Conservation (phyloP, 306 rosid genomes). For the Pyrus communis region DNA sequence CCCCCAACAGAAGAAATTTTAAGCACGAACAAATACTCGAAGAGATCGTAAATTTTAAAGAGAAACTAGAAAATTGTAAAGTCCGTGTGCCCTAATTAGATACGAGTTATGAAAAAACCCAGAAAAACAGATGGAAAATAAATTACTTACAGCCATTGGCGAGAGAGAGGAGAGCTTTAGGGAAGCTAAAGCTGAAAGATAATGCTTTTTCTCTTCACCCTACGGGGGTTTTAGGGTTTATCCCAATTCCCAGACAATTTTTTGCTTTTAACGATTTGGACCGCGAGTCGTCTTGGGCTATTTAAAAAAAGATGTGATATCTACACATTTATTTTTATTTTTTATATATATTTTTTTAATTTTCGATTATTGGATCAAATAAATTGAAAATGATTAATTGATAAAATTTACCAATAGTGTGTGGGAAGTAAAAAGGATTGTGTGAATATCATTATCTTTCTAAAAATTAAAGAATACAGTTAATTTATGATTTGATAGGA, state of each 20-base stretch:
- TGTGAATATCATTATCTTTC: no score
- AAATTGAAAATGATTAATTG: no score
- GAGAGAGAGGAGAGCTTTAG: neutral
- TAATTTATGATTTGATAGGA: no score
- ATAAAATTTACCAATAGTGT: no score
- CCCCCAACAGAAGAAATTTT: neutral
- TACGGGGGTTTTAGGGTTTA: neutral
- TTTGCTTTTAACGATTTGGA: no score
- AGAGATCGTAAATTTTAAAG: neutral
- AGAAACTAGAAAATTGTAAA: neutral
- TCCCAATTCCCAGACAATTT: no score
- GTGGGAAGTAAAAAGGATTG: no score
- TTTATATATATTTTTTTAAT: no score
- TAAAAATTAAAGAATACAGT: no score
- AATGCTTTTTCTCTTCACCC: neutral
- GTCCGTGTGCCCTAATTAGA: neutral
- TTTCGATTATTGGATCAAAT: rapidly evolving
- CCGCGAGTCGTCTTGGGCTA: no score
- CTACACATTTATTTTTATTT: no score
- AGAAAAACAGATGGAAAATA: neutral
- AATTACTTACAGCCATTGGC: constrained; percentile 7
- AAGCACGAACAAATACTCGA: neutral
- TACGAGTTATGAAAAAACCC: neutral
- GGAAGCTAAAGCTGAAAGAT: neutral
- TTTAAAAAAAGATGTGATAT: no score